Evolutionary conservation across 2,329 filamentous ascomycete genomes (phyloP), one percentile per base, ranked within the genome.

Genomic region (Pezicula radicicola): DNA sequence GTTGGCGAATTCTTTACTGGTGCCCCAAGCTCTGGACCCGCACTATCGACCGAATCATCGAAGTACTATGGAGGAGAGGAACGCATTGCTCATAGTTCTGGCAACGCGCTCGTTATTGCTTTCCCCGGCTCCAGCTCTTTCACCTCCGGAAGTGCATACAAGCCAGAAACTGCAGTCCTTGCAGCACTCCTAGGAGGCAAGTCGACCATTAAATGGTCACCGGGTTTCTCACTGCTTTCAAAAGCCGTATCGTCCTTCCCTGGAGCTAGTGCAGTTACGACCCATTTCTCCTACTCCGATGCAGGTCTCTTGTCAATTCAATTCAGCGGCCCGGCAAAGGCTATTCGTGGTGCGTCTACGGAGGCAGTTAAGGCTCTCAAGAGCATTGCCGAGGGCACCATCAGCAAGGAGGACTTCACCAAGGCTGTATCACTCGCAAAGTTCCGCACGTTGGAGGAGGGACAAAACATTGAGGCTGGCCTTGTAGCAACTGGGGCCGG

Each of bases 21-120:
- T 54, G 78, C 88, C 46, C 80, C 86, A 53, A 70, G 77, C 62
- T 72, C 78, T 58, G 68, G 80, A 56, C 71, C 73, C 72, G 75
- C 66, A 74, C 78, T 64, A 58, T 80, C 83, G 68, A 75, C 77
- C 56, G 73, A 83, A 60, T 78, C 88, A 58, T 82, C 84, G 69
- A 94, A 92, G 75, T 99, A 97, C 84, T 89, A 84, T 68, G 94
- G 94, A 71, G 95, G 94, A 68, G 91, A 99, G 80, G 90, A 96
- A 78, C 90, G 94, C 63, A 88, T 89, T 61, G 79, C 88, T 58
- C 88, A 91, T 72, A 79, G 78, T 54, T 77, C 79, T 59, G 88
- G 89, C 62, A 97, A 96, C 75, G 81, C 91, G 41, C 71, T 96
- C 63, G 89, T 96, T 61, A 84, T 99, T 68, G 94, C 85, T 57